These are phyloP conservation scores for Claviceps sp. DNA, from an alignment of 2,329 filamentous ascomycete species.

Conservation along the genomic window DNA sequence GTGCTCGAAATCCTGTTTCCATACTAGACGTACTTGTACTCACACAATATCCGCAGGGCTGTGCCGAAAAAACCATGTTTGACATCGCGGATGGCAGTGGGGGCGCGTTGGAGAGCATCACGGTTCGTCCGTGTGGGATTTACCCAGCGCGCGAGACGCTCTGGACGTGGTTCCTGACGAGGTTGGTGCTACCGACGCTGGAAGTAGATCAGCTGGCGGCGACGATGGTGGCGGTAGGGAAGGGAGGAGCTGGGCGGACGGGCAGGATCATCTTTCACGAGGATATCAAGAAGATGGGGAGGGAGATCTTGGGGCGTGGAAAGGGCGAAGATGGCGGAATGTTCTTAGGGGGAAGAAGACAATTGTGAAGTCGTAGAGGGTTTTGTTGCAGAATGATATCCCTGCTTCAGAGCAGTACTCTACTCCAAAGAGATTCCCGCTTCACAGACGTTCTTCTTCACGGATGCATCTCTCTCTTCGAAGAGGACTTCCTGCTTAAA, in stretches of 20 bases:
- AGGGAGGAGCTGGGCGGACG: not conserved
- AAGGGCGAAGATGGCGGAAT: not conserved
- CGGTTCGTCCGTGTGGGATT: constrained; percentile 1
- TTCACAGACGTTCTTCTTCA: too few species aligned
- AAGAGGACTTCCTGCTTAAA: too few species aligned
- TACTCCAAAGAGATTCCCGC: too few species aligned
- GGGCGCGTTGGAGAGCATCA: constrained; percentile 1
- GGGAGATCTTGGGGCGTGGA: not conserved
- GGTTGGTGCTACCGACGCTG: constrained; percentile 1
- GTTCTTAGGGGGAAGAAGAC: too few species aligned
- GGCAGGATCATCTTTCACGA: not conserved
- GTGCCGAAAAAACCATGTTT: constrained; percentile 1
- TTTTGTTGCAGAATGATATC: too few species aligned
- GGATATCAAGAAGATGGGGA: not conserved
- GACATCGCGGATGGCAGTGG: constrained; percentile 1
- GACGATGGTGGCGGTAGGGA: not conserved
- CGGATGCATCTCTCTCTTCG: too few species aligned
- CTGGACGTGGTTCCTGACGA: constrained; percentile 2
- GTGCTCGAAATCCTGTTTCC: not conserved
- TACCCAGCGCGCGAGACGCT: not conserved
- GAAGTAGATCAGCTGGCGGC: constrained; percentile 1
- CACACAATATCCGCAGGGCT: not conserved
- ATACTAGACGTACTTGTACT: not conserved
- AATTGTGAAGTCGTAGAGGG: too few species aligned
- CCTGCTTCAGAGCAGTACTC: too few species aligned